Evolutionary conservation across 2,329 filamentous ascomycete genomes (phyloP).

Genomic region (Colletotrichum tofieldiae): DNA sequence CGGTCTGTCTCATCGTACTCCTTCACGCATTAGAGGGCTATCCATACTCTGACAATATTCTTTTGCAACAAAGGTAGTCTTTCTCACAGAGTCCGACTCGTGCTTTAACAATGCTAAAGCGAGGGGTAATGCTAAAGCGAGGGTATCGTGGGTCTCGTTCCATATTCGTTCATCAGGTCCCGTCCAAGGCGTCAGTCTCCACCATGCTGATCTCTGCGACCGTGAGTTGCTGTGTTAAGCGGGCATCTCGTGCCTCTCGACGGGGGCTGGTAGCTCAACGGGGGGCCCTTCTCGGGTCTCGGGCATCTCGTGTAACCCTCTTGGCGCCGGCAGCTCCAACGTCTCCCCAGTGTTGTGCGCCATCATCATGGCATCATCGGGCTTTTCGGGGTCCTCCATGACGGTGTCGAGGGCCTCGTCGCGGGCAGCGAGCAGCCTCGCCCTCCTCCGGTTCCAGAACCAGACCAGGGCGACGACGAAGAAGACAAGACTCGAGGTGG

Average conservation of each 20-base stretch:
- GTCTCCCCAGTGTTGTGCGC: conserved; percentile 26
- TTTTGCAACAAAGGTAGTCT: background rate
- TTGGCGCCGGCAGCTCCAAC: conserved; percentile 29
- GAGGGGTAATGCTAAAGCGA: conserved; percentile 30
- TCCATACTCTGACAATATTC: conserved; percentile 6
- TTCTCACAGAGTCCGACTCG: conserved; percentile 19
- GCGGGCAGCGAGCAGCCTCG: conserved; percentile 18
- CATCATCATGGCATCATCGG: conserved; percentile 21
- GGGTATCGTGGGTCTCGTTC: conserved; percentile 40
- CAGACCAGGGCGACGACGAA: conserved; percentile 38
- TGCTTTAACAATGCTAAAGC: conserved; percentile 24
- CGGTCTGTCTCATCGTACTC: background rate
- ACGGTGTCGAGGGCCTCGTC: conserved; percentile 30
- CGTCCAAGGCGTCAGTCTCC: background rate
- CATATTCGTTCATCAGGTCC: conserved; percentile 30
- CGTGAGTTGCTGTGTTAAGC: background rate
- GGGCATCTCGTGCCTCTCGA: conserved; percentile 38
- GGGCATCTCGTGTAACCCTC: conserved; percentile 39
- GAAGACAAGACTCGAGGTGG: conserved; percentile 37
- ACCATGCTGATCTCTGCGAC: background rate
- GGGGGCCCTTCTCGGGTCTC: conserved; percentile 35
- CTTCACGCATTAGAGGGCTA: conserved; percentile 14
- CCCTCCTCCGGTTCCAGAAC: conserved; percentile 38
- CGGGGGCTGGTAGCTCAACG: conserved; percentile 31
- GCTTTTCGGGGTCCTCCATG: conserved; percentile 36